Percentiles rank a stretch among this genome's conserved stretches.
Conservation (phyloP, 2,329 filamentous ascomycete genomes). For the Biscogniauxia marginata region DNA sequence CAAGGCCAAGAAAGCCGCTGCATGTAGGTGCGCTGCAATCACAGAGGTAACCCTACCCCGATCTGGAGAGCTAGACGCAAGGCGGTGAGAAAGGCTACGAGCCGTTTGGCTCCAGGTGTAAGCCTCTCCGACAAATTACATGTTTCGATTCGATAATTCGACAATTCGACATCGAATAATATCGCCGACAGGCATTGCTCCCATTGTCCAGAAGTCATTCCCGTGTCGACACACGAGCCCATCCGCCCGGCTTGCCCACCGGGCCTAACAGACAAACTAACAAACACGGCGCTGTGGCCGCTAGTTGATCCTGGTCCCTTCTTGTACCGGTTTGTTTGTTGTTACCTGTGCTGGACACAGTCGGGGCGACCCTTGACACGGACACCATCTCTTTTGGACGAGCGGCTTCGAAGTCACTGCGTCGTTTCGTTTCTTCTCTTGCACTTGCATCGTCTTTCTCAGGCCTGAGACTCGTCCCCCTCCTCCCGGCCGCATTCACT, state of each 20-base stretch:
- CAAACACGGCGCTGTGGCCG: background rate
- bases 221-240: constrained; percentile 1
- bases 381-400: background rate
- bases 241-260: background rate
- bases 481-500: too few relatives aligned
- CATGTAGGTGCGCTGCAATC: constrained; percentile 31
- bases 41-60: constrained; percentile 23
- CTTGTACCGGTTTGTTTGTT: background rate
- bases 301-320: background rate
- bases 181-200: background rate
- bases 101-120: constrained; percentile 35
- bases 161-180: background rate
- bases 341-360: background rate
- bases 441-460: background rate
- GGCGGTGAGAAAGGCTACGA: constrained; percentile 37
- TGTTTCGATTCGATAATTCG: constrained; percentile 17
- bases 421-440: too few relatives aligned
- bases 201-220: constrained; percentile 4
- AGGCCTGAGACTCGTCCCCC: too few relatives aligned
- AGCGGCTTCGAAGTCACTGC: background rate
- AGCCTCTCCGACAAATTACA: constrained; percentile 29
- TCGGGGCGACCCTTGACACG: background rate
- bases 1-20: constrained; percentile 17
- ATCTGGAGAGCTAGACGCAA: constrained; percentile 28
- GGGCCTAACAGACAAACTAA: background rate